phyloP scores from a whole-genome alignment of 2,329 filamentous ascomycete species.

The Fonsecaea multimorphosa region DNA sequence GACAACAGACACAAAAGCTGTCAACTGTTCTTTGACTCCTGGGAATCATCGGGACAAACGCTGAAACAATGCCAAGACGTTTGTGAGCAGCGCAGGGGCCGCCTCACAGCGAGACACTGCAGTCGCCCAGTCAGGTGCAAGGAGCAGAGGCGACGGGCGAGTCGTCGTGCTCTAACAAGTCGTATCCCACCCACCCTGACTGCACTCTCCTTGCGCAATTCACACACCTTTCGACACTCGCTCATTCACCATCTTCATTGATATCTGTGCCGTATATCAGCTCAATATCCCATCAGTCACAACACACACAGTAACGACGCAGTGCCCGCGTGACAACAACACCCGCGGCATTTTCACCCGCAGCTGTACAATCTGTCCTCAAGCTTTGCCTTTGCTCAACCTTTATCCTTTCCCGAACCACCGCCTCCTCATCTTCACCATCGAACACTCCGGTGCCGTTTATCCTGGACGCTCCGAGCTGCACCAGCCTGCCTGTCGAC shows the following conservation, averaged over 20 bases:
- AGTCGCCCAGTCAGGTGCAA: conserved; percentile 6
- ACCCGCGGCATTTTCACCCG: conserved; percentile 12
- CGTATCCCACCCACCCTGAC: conserved; percentile 24
- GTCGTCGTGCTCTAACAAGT: conserved; percentile 1
- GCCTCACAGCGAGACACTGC: too few relatives aligned
- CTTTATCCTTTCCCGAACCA: conserved; percentile 10
- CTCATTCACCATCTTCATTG: conserved; percentile 34
- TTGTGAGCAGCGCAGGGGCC: not conserved
- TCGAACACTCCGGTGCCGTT: conserved; percentile 24
- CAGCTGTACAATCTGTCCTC: conserved; percentile 9
- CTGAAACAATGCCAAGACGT: conserved; percentile 9
- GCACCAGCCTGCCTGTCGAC: conserved; percentile 14
- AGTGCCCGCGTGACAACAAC: conserved; percentile 4
- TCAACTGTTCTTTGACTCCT: too few relatives aligned
- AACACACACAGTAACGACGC: conserved; percentile 15
- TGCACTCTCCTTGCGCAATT: conserved; percentile 21
- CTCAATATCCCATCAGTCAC: conserved; percentile 28
- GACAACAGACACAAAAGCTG: too few relatives aligned
- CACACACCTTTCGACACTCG: conserved; percentile 30
- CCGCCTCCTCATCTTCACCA: conserved; percentile 1
- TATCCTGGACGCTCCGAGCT: conserved; percentile 14
- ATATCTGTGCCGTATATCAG: conserved; percentile 35
- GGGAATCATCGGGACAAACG: not conserved
- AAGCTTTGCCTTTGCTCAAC: conserved; percentile 16
- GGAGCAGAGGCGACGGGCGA: not conserved